Evolutionary conservation across 805 yeast genomes (phyloP).

Genomic region (Nakazawaea siamensis): DNA sequence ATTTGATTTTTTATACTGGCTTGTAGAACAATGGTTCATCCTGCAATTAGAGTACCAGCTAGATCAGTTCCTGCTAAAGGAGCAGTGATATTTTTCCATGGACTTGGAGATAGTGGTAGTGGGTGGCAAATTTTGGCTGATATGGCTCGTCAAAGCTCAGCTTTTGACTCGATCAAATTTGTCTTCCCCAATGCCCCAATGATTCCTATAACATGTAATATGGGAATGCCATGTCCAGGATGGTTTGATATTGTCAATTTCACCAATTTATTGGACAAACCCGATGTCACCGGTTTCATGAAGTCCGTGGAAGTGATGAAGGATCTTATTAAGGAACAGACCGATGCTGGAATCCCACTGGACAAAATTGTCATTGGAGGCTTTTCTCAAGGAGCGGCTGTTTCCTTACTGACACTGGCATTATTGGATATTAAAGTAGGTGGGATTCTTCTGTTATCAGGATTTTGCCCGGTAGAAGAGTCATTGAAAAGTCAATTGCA

Average conservation of each 20-base stretch:
- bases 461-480: constrained; percentile 44
- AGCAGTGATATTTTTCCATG: constrained; percentile 75
- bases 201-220: constrained; percentile 59
- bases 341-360: constrained; percentile 44
- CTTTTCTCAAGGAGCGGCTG: constrained; percentile 89
- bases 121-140: constrained; percentile 87
- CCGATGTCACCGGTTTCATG: constrained; percentile 49
- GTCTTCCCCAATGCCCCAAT: constrained; percentile 89
- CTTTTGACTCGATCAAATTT: constrained; percentile 52
- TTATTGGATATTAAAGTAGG: constrained; percentile 56
- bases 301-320: constrained; percentile 38
- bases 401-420: constrained; percentile 56
- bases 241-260: constrained; percentile 79
- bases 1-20: no score
- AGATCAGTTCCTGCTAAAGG: constrained; percentile 37
- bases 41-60: constrained; percentile 31
- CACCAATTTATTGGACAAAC: constrained; percentile 25
- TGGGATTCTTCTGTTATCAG: constrained; percentile 73
- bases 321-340: constrained; percentile 41
- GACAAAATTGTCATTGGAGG: constrained; percentile 86
- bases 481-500: constrained; percentile 17
- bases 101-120: constrained; percentile 83
- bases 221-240: constrained; percentile 62
- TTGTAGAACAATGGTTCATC: no score
- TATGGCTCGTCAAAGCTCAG: constrained; percentile 35